These are phyloP conservation scores for Galerina sulciceps DNA, from an alignment of 768 basidiomycete genomes.

Conservation along the genomic window DNA sequence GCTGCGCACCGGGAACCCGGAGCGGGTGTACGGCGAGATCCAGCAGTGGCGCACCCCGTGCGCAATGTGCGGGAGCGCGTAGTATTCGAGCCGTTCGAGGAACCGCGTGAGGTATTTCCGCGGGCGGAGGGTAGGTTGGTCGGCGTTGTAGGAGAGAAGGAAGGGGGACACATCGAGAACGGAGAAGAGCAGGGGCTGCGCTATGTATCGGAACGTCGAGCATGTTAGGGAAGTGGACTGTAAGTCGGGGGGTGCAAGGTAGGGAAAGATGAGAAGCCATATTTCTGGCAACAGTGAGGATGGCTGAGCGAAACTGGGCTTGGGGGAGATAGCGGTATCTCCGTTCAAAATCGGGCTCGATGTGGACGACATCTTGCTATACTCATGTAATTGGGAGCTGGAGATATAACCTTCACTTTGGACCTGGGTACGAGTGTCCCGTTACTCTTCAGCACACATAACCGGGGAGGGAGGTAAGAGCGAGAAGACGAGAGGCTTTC, in stretches of 20 bases:
- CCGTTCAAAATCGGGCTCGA: no score
- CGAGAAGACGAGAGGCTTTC: no score
- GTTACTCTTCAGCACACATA: no score
- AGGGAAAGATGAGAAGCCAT: slow-evolving; percentile 37
- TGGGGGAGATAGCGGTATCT: not conserved
- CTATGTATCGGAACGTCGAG: slow-evolving; percentile 33
- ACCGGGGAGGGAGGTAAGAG: no score
- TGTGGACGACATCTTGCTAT: no score
- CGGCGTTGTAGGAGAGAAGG: slow-evolving; percentile 33
- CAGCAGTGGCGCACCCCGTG: slow-evolving; percentile 37
- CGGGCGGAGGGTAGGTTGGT: slow-evolving; percentile 29
- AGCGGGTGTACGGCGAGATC: slow-evolving; percentile 38
- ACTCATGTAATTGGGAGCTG: no score
- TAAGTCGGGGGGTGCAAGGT: slow-evolving; percentile 32
- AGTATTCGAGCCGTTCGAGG: slow-evolving; percentile 32
- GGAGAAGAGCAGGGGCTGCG: slow-evolving; percentile 41
- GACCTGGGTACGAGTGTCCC: no score
- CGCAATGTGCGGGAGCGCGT: slow-evolving; percentile 34
- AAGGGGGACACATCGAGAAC: slow-evolving; percentile 39
- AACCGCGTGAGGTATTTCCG: slow-evolving; percentile 34
- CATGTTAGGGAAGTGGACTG: slow-evolving; percentile 34
- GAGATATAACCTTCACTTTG: no score
- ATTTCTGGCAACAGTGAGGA: slow-evolving; percentile 33
- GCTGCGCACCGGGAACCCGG: slow-evolving; percentile 31
- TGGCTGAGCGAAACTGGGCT: not conserved